A percentile compares a stretch with the other conserved stretches of the same genome.
Evolutionary conservation across 2,329 filamentous ascomycete genomes (phyloP).

Genomic region (Claviceps maximensis): DNA sequence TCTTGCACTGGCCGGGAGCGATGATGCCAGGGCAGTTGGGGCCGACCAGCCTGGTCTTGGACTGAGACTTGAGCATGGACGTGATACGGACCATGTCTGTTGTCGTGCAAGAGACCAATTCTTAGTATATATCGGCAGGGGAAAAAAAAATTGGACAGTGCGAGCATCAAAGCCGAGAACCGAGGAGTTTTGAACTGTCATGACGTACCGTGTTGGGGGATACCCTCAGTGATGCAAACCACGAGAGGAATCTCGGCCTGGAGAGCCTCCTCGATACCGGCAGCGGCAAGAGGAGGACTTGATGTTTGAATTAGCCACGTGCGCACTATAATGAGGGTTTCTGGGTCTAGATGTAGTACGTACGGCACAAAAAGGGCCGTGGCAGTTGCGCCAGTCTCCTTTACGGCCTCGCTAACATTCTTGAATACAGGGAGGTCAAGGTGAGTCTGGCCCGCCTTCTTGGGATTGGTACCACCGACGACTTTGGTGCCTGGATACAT

Average conservation of each 20-base stretch:
- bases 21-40: constrained; percentile 99
- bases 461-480: constrained; percentile 96
- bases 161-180: not conserved
- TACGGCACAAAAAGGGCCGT: constrained; percentile 96
- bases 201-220: constrained; percentile 79
- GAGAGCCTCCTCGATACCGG: constrained; percentile 94
- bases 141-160: not conserved
- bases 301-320: constrained; percentile 15
- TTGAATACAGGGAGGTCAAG: constrained; percentile 88
- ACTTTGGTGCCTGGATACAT: constrained; percentile 68
- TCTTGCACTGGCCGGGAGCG: constrained; percentile 92
- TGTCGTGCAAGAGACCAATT: constrained; percentile 2
- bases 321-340: constrained; percentile 1
- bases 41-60: constrained; percentile 90
- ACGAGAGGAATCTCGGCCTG: constrained; percentile 84
- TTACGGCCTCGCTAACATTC: constrained; percentile 76
- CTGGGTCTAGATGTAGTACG: constrained; percentile 15
- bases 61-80: constrained; percentile 92
- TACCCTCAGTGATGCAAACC: constrained; percentile 96
- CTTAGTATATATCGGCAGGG: not conserved
- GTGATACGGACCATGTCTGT: constrained; percentile 98
- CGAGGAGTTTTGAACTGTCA: not conserved
- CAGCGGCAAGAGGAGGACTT: constrained; percentile 82
- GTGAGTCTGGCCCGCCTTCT: constrained; percentile 88
- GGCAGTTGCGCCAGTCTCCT: constrained; percentile 79